Evolutionary conservation across 23 red algal species (phyloP).

Genomic region (Gracilaria caudata): DNA sequence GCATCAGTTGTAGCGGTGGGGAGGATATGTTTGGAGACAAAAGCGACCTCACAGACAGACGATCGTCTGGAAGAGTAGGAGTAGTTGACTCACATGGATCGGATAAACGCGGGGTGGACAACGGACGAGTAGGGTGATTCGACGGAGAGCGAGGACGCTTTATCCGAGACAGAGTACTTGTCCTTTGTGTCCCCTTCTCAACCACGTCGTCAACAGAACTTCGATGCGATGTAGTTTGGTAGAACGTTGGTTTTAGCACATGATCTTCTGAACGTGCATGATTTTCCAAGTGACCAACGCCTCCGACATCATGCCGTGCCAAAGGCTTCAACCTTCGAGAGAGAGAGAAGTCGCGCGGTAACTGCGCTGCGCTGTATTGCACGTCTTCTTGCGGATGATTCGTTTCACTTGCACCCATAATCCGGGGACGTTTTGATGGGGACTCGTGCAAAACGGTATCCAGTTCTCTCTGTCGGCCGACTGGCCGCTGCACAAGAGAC

Average conservation of each 20-base stretch:
- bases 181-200: not conserved
- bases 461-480: not conserved
- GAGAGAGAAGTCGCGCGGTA: not conserved
- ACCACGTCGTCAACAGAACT: not conserved
- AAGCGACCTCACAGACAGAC: constrained; percentile 10
- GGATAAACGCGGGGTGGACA: not conserved
- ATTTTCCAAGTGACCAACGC: not conserved
- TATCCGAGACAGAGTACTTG: not conserved
- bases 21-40: constrained; percentile 11
- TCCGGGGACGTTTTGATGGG: not conserved
- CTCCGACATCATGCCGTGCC: not conserved
- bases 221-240: not conserved
- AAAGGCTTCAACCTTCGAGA: not conserved
- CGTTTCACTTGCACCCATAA: not conserved
- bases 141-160: constrained; percentile 16
- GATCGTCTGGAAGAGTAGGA: not conserved
- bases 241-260: not conserved
- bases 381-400: not conserved
- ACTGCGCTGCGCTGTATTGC: not conserved
- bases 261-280: not conserved
- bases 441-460: not conserved
- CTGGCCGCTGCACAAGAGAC: not conserved
- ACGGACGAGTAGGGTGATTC: not conserved
- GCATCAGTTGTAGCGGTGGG: not conserved
- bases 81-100: not conserved